A percentile compares a stretch with the other conserved stretches of the same genome.
Conservation (phyloP, 352 stramenopile genomes). For the Phytophthora europaea region DNA sequence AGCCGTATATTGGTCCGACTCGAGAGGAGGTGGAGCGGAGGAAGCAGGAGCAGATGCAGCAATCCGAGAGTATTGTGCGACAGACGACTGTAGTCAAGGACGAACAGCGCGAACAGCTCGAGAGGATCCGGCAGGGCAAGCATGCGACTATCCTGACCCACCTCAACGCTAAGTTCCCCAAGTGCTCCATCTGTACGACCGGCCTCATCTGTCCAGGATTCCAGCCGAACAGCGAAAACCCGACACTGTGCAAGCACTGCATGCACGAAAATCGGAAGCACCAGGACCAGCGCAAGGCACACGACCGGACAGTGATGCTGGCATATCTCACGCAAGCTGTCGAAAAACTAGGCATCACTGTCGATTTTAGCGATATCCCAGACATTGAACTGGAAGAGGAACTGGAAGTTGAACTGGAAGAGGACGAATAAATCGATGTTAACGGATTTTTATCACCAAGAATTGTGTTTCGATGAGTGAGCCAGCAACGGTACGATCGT, state of each 20-base stretch:
- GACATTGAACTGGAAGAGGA: slow-evolving; percentile 73
- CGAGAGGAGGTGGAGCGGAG: slow-evolving; percentile 70
- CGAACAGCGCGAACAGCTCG: slow-evolving; percentile 48
- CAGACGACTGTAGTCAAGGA: slow-evolving; percentile 59
- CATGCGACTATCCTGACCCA: slow-evolving; percentile 50
- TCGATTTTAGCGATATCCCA: slow-evolving; percentile 62
- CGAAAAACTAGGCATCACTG: slow-evolving; percentile 59
- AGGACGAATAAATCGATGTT: slow-evolving; percentile 23
- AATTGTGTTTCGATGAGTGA: background rate
- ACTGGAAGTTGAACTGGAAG: slow-evolving; percentile 60
- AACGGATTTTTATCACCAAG: background rate
- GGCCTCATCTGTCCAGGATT: slow-evolving; percentile 79
- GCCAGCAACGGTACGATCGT: too few species aligned
- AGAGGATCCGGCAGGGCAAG: slow-evolving; percentile 60
- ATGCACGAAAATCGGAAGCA: slow-evolving; percentile 81
- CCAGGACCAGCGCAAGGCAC: slow-evolving; percentile 52
- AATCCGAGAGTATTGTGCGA: slow-evolving; percentile 56
- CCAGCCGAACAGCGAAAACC: slow-evolving; percentile 74
- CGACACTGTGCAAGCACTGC: slow-evolving; percentile 78
- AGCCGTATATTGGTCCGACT: slow-evolving; percentile 92
- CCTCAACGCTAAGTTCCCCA: slow-evolving; percentile 69
- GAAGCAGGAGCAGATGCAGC: slow-evolving; percentile 50
- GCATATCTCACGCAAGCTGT: slow-evolving; percentile 60
- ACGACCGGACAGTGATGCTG: slow-evolving; percentile 50
- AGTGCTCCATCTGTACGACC: slow-evolving; percentile 74